phyloP scores from a whole-genome alignment of 2,329 filamentous ascomycete species.

The Talaromyces sp. region DNA sequence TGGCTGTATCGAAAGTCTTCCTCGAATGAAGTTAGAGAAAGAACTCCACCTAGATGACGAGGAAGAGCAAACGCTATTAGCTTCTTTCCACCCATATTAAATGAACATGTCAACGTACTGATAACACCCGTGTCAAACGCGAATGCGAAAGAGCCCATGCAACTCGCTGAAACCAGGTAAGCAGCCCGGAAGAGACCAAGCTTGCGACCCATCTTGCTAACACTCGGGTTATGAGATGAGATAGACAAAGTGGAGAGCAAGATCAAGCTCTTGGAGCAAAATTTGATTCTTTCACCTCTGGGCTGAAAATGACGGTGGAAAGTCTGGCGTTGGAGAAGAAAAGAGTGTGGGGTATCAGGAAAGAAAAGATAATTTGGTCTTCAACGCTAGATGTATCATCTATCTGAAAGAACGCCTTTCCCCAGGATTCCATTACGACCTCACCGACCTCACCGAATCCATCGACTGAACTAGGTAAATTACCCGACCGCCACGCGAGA shows the following conservation, averaged over 20 bases:
- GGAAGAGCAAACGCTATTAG: not conserved
- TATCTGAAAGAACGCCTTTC: not conserved
- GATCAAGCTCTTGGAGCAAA: too few species aligned
- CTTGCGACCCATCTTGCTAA: constrained; percentile 36
- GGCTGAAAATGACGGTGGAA: not conserved
- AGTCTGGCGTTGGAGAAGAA: not conserved
- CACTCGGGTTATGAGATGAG: not conserved
- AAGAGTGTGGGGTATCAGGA: not conserved
- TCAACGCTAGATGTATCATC: not conserved
- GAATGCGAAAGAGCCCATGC: constrained; percentile 44
- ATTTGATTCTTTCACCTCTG: too few species aligned
- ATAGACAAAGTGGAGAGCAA: not conserved
- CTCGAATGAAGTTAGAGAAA: constrained; percentile 49
- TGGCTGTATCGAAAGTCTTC: constrained; percentile 39
- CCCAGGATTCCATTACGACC: not conserved
- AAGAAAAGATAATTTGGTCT: not conserved
- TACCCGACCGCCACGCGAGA: constrained; percentile 10
- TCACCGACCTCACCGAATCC: not conserved
- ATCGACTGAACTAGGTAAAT: not conserved
- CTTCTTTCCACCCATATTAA: not conserved
- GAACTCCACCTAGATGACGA: constrained; percentile 42
- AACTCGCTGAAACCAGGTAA: constrained; percentile 41
- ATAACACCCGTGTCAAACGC: constrained; percentile 45
- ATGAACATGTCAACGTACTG: constrained; percentile 21
- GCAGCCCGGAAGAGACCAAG: constrained; percentile 40